Evolutionary conservation across 768 basidiomycete genomes (phyloP).

Genomic region (Dictyophora rubrovolvata): DNA sequence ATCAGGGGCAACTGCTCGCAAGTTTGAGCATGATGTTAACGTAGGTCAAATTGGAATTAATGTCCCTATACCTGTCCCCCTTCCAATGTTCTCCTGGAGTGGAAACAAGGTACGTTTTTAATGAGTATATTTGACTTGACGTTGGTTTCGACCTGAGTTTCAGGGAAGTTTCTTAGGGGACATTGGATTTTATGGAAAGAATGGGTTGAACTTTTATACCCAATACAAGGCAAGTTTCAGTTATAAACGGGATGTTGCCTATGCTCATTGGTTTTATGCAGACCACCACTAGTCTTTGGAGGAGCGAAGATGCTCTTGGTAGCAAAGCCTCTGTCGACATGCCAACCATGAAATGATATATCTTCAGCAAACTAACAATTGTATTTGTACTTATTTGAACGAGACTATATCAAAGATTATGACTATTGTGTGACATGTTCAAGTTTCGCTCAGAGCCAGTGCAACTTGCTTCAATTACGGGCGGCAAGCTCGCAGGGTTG

Average conservation of each 20-base stretch:
- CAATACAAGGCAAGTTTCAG: constrained; percentile 57
- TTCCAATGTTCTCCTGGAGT: constrained; percentile 91
- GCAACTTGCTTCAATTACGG: too few species aligned
- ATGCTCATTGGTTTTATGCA: constrained; percentile 19
- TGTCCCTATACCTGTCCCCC: constrained; percentile 85
- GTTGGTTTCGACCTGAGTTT: constrained; percentile 1
- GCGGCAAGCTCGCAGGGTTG: too few species aligned
- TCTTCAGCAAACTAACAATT: not conserved
- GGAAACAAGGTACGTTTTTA: constrained; percentile 63
- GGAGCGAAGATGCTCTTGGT: constrained; percentile 71
- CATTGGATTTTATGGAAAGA: constrained; percentile 85
- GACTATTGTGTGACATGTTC: too few species aligned
- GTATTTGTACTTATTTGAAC: not conserved
- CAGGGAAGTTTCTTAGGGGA: constrained; percentile 74
- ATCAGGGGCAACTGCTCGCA: constrained; percentile 88
- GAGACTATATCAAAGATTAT: not conserved
- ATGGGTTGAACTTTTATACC: constrained; percentile 93
- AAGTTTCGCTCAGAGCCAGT: too few species aligned
- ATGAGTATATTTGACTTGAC: not conserved
- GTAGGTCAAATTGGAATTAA: constrained; percentile 93
- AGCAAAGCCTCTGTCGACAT: constrained; percentile 76
- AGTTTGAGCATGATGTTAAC: constrained; percentile 82
- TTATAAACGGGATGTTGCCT: not conserved
- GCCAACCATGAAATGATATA: constrained; percentile 47
- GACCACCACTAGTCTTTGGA: constrained; percentile 93